A percentile compares a stretch with the other conserved stretches of the same genome.
These are phyloP conservation scores for Cymbopogon citratus DNA, from an alignment of 176 grass and related monocot genomes.

Conservation along the genomic window DNA sequence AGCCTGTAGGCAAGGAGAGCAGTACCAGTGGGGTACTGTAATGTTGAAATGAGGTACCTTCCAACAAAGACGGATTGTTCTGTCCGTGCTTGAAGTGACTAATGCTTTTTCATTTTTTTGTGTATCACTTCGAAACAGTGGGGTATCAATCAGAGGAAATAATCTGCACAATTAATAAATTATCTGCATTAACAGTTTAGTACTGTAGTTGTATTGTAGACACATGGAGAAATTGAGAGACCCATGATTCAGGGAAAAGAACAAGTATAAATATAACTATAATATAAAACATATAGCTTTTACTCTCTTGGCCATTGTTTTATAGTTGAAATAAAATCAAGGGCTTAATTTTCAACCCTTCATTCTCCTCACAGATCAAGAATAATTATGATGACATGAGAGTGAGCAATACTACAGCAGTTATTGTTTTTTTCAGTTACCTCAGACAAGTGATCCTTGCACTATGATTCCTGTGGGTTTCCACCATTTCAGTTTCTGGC, in stretches of 20 bases:
- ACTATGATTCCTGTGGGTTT: constrained; percentile 56
- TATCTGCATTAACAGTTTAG: not conserved
- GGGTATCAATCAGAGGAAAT: constrained; percentile 58
- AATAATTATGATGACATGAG: not conserved
- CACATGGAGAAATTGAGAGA: not conserved
- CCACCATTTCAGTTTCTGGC: constrained; percentile 6
- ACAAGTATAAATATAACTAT: not conserved
- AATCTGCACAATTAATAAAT: constrained; percentile 46
- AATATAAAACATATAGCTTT: not conserved
- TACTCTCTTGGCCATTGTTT: not conserved
- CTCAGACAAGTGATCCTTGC: constrained; percentile 82
- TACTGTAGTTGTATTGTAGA: not conserved
- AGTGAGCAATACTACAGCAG: constrained; percentile 8
- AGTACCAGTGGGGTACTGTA: constrained; percentile 1
- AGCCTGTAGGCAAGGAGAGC: not conserved
- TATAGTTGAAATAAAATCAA: not conserved
- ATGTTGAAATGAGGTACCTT: constrained; percentile 53
- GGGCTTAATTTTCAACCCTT: not conserved
- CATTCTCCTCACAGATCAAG: not conserved
- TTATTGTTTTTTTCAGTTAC: constrained; percentile 27
- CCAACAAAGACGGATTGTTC: constrained; percentile 78
- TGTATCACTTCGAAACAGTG: constrained; percentile 61
- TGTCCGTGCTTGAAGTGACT: constrained; percentile 83
- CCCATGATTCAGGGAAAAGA: not conserved
- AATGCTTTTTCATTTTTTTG: constrained; percentile 57